Conservation (phyloP, 106 monocot species). For the Apostasia shenzhenica region DNA sequence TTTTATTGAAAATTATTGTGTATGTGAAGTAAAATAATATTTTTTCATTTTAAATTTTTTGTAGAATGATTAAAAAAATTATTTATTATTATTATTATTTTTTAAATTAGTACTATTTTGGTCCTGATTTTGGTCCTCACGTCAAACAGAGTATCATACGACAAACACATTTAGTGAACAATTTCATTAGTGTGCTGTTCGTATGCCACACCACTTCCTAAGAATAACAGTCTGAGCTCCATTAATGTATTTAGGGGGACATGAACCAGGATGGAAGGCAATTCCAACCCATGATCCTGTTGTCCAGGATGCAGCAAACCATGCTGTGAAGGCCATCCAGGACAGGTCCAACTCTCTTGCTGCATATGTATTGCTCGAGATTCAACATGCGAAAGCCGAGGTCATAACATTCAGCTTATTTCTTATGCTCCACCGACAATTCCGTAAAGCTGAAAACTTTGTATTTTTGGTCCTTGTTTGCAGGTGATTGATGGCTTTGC, state of each 20-base stretch:
- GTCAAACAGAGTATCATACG: too few species aligned
- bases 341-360: conserved; percentile 56
- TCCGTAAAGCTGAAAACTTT: not conserved
- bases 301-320: conserved; percentile 71
- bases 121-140: too few species aligned
- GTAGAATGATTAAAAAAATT: too few species aligned
- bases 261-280: conserved; percentile 50
- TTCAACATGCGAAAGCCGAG: conserved; percentile 70
- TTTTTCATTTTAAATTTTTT: too few species aligned
- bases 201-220: too few species aligned
- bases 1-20: too few species aligned
- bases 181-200: too few species aligned
- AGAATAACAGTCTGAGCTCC: too few species aligned
- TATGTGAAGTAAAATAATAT: too few species aligned
- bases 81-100: too few species aligned
- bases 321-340: conserved; percentile 78
- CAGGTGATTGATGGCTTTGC: conserved; percentile 69
- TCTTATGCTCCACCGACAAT: not conserved
- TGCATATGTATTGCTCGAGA: conserved; percentile 74
- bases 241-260: conserved; percentile 29
- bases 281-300: conserved; percentile 71
- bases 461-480: not conserved
- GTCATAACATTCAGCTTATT: conserved; percentile 10
- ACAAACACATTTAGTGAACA: too few species aligned
- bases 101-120: too few species aligned